phyloP scores from a whole-genome alignment of 2,329 filamentous ascomycete genomes.

The Fusarium goolgardi region DNA sequence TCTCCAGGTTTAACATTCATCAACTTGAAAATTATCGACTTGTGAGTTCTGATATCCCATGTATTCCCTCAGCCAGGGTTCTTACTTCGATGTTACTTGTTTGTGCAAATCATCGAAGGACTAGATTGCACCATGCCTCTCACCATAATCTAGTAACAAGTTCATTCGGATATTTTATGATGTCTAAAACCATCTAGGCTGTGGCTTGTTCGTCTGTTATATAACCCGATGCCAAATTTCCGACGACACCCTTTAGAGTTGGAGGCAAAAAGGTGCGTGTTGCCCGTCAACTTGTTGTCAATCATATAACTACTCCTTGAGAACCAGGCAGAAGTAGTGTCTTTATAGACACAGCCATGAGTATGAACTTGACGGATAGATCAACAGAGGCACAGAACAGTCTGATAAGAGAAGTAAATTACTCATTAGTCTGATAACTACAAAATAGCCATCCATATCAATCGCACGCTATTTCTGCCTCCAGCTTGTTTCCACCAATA shows the following conservation, averaged over 20 bases:
- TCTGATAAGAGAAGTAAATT: background rate
- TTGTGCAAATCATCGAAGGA: background rate
- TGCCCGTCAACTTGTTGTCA: background rate
- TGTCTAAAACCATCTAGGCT: background rate
- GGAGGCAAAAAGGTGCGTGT: background rate
- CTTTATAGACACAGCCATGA: background rate
- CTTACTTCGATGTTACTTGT: background rate
- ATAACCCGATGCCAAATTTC: background rate
- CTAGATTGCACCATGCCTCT: background rate
- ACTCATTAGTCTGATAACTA: background rate
- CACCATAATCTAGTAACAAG: background rate
- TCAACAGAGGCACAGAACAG: background rate
- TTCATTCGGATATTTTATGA: background rate
- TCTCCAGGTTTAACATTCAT: background rate
- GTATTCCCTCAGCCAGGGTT: background rate
- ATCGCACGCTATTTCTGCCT: background rate
- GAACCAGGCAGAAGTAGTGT: too few species aligned
- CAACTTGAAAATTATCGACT: background rate
- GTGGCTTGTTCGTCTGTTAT: background rate
- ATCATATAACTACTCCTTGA: background rate
- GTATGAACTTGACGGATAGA: background rate
- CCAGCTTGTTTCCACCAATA: background rate
- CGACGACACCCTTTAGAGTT: background rate
- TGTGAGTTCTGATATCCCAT: background rate
- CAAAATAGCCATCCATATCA: background rate